Evolutionary conservation across 257 asterid genomes (phyloP).

Genomic region (Petrea volubilis): DNA sequence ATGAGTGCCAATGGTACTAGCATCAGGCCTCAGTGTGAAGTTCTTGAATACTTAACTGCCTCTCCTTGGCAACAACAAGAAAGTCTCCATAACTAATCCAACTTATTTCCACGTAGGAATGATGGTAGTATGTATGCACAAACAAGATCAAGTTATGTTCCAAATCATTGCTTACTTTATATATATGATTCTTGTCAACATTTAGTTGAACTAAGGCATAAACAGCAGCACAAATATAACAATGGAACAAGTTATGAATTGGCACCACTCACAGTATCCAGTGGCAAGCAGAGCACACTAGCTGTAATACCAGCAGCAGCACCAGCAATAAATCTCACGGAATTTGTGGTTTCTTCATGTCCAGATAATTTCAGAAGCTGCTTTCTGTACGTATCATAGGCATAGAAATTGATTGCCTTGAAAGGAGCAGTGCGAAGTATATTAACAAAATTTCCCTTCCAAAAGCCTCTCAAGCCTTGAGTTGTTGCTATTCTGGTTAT

Average conservation of each 20-base stretch:
- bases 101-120: background rate
- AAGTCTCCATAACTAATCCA: background rate
- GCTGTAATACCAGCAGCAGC: slow-evolving; percentile 99
- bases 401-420: slow-evolving; percentile 91
- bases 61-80: background rate
- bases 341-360: slow-evolving; percentile 74
- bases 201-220: background rate
- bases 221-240: background rate
- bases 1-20: background rate
- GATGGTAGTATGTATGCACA: background rate
- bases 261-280: slow-evolving; percentile 87
- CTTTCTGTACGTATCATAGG: slow-evolving; percentile 89
- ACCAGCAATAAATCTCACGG: slow-evolving; percentile 87
- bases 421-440: slow-evolving; percentile 97
- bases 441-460: slow-evolving; percentile 96
- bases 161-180: background rate
- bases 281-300: slow-evolving; percentile 91
- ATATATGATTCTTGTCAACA: background rate
- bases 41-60: background rate
- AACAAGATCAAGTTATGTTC: background rate
- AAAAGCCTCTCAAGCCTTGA: slow-evolving; percentile 94
- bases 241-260: background rate
- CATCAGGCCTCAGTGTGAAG: background rate
- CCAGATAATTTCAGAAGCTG: slow-evolving; percentile 74
- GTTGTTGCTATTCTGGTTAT: slow-evolving; percentile 72